Base-by-base conservation (phyloP, 2,329 filamentous ascomycete genomes). In the Grosmannia serpens region DNA sequence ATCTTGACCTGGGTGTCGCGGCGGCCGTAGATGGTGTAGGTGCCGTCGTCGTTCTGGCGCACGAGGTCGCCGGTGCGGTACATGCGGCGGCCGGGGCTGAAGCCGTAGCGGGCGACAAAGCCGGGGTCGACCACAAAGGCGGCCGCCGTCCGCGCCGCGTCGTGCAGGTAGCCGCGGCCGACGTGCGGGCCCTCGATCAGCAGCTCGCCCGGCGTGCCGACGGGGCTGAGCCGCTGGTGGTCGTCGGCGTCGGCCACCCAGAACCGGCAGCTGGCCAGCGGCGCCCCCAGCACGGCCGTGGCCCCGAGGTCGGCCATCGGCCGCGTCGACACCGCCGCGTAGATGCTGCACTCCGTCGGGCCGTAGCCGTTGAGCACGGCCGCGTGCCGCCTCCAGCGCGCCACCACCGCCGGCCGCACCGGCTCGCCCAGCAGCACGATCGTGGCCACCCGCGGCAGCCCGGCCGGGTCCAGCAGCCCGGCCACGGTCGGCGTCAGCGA, bases 401-500 rank as follows among this genome's bases (percentile, higher is more conserved):
- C 66, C 57, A 75, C 78, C 0, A 74, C 76, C 58, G 81, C 77
- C 5, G 78, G 3, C 78, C 71, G 65, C 77, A 78, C 62, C 75
- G 77, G 4, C 52, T 55, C 53, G 31, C 52, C 52, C n/a, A 4
- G 13, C 24, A 54, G 31, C 3, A 41, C 9, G 13, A 77, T 63
- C 0, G 72, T 75, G 46, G 68, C 66, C 2, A 78, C 63, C 4
- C 67, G 70, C 0, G 74, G 73, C 0, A 77, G 66, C 0, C 63
- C 61, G 0, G 65, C 63, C 1, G 75, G 70, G 13, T 70, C 68
- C 13, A 77, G 68, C 50, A 72, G 73, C 5, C 75, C 66, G 1
- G 81, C 80, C n/a, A 87, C 74, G 0, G 81, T 75, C 2, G 83
- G 80, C 0, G 84, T 86, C 62, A 84, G 74, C 63, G 80, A 76